Evolutionary conservation across 2,329 filamentous ascomycete genomes (phyloP).

Genomic region (Drechmeria coniospora): DNA sequence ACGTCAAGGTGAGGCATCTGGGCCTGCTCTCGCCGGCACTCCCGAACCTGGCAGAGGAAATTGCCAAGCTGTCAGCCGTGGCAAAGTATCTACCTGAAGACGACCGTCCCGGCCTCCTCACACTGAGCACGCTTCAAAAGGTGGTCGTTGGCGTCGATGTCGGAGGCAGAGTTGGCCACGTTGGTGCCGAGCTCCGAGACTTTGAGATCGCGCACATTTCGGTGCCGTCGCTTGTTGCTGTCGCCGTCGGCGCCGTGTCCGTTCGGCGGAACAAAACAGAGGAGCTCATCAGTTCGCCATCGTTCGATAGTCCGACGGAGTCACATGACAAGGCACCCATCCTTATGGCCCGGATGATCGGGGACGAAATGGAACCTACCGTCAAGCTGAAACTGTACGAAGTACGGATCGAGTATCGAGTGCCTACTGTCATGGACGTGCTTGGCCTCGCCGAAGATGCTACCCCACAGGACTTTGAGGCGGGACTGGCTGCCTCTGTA

Average conservation of each 20-base stretch:
- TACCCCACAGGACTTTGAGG: constrained; percentile 57
- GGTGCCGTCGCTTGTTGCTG: constrained; percentile 65
- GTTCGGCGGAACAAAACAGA: constrained; percentile 52
- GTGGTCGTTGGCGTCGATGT: constrained; percentile 47
- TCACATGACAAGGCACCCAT: constrained; percentile 27
- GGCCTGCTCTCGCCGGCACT: constrained; percentile 48
- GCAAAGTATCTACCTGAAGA: constrained; percentile 93
- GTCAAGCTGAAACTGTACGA: constrained; percentile 81
- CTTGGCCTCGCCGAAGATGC: constrained; percentile 53
- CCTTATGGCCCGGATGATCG: constrained; percentile 78
- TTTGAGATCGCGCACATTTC: constrained; percentile 69
- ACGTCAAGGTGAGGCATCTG: constrained; percentile 45
- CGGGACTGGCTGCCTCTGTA: constrained; percentile 63
- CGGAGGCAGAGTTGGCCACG: constrained; percentile 51
- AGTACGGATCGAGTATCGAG: constrained; percentile 73
- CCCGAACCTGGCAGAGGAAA: constrained; percentile 57
- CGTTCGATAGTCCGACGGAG: constrained; percentile 12
- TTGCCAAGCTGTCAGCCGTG: constrained; percentile 70
- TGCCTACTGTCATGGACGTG: constrained; percentile 67
- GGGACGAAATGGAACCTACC: constrained; percentile 84
- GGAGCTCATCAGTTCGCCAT: constrained; percentile 48
- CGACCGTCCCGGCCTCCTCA: constrained; percentile 77
- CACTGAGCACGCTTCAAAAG: constrained; percentile 50
- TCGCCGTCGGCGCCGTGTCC: constrained; percentile 51
- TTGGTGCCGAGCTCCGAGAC: constrained; percentile 42